These are phyloP conservation scores for Nidularia pulvinata DNA, from an alignment of 768 basidiomycete species.

Conservation along the genomic window DNA sequence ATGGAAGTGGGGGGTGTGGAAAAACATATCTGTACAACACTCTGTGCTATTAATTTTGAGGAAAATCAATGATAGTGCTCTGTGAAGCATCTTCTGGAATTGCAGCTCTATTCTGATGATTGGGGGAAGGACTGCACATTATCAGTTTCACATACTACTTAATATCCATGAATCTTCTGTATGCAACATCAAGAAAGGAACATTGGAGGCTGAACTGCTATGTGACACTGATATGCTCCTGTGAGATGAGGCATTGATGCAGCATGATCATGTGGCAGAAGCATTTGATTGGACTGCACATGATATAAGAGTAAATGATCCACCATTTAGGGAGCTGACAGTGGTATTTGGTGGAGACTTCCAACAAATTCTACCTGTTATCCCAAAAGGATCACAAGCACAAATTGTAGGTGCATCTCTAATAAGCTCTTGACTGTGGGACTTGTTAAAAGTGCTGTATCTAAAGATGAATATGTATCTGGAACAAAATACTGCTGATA, in stretches of 20 bases:
- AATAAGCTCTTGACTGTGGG: slow-evolving; percentile 35
- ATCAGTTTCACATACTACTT: slow-evolving; percentile 47
- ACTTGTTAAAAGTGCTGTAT: slow-evolving; percentile 20
- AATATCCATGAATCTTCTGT: slow-evolving; percentile 16
- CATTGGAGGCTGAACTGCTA: not conserved
- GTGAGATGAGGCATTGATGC: slow-evolving; percentile 44
- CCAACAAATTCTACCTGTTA: slow-evolving; percentile 43
- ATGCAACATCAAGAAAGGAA: not conserved
- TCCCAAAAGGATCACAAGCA: slow-evolving; percentile 30
- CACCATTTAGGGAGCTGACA: slow-evolving; percentile 41
- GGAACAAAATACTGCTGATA: slow-evolving; percentile 15
- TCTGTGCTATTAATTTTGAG: slow-evolving; percentile 17
- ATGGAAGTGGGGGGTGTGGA: slow-evolving; percentile 43
- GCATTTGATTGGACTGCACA: slow-evolving; percentile 33
- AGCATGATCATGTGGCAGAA: slow-evolving; percentile 30
- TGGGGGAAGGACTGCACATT: slow-evolving; percentile 46
- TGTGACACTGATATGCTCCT: slow-evolving; percentile 8
- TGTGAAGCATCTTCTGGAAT: slow-evolving; percentile 54
- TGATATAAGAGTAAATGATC: slow-evolving; percentile 23
- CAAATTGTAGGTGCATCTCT: slow-evolving; percentile 36
- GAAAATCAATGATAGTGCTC: slow-evolving; percentile 27
- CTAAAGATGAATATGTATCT: slow-evolving; percentile 41
- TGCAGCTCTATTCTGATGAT: slow-evolving; percentile 40
- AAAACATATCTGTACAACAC: slow-evolving; percentile 46
- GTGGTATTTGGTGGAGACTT: slow-evolving; percentile 51